Evolutionary conservation across 2,329 filamentous ascomycete genomes (phyloP).

Genomic region (Albophoma yamanashiensis): DNA sequence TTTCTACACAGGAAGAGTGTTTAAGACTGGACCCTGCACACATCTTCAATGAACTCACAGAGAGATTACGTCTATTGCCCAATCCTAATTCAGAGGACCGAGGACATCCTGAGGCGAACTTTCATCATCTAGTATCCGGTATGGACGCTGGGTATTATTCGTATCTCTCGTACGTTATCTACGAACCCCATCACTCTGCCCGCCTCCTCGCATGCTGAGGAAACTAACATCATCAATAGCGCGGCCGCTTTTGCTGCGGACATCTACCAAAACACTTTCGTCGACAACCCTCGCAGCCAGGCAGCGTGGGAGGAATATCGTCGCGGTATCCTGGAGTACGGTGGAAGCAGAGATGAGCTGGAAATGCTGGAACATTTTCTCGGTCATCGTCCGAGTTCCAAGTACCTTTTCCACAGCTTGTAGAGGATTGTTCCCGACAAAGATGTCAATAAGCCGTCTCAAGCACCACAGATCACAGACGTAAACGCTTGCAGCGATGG

Average conservation of each 20-base stretch:
- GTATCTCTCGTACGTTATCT: background rate
- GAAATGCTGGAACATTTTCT: background rate
- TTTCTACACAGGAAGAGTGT: background rate
- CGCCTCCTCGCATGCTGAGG: background rate
- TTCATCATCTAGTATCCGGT: background rate
- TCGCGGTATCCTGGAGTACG: background rate
- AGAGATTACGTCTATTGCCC: background rate
- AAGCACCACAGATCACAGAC: too few relatives aligned
- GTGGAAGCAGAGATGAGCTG: background rate
- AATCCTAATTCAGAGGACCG: background rate
- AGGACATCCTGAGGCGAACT: background rate
- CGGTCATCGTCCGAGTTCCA: background rate
- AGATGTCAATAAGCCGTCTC: too few relatives aligned
- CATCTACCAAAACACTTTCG: background rate
- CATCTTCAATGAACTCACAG: background rate
- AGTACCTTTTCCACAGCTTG: background rate
- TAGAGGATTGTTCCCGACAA: too few relatives aligned
- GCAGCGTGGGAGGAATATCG: background rate
- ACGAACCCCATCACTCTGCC: background rate
- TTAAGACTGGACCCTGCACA: background rate
- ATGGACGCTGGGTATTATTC: background rate
- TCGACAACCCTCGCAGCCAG: background rate
- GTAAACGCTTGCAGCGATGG: too few relatives aligned
- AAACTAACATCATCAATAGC: background rate
- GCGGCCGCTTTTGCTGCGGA: background rate